Base-by-base conservation (phyloP, 2,329 filamentous ascomycete genomes). In the Claviceps pazoutovae region DNA sequence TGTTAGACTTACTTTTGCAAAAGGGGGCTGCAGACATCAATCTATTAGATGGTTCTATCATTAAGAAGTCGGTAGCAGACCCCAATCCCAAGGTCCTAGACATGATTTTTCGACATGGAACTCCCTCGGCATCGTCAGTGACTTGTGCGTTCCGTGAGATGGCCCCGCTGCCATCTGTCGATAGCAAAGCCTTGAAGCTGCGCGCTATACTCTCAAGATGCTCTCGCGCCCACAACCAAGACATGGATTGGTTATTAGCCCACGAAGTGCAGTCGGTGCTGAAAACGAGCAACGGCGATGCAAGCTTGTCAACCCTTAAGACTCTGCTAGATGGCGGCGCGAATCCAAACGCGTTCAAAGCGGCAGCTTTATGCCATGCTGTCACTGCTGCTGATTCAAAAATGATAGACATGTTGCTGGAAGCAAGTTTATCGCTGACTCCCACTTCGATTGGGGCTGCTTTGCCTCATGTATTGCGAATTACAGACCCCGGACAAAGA, bases 11-110 rank as follows among this genome's bases (percentile, higher is more conserved):
- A 7, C 64, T 82, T 2, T 60, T 81, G 2, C 68, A 74, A 26
- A 66, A 73, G 26, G 77, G 77, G 0, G 68, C 69, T 21, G 76
- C 74, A 2, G 74, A 81, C 53, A 63, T 79, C 51, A 80, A 81
- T 54, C 63, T 68, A 9, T 62, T 73, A 2, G 64, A 68, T 1
- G 75, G 74, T 9, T 62, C 65, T 2, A 68, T 72, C 14, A 61
- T 78, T 13, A 64, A 58, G 52, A 61, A 63, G 66, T 68, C 74
- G 1, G 63, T 69, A 1, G 57, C 61, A 8, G 68, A 73, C 26
- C 63, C 70, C 0, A 74, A 80, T 43, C 69, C 70, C 0, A 66
- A 72, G 17, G 64, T 80, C 2, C 61, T 79, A 1, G 72, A 74
- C 4, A 59, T 74, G 23, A 57, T 79, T 2, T 62, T 78, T 3